phyloP scores from a whole-genome alignment of 352 stramenopile genomes.

The Globisporangium radiosum region DNA sequence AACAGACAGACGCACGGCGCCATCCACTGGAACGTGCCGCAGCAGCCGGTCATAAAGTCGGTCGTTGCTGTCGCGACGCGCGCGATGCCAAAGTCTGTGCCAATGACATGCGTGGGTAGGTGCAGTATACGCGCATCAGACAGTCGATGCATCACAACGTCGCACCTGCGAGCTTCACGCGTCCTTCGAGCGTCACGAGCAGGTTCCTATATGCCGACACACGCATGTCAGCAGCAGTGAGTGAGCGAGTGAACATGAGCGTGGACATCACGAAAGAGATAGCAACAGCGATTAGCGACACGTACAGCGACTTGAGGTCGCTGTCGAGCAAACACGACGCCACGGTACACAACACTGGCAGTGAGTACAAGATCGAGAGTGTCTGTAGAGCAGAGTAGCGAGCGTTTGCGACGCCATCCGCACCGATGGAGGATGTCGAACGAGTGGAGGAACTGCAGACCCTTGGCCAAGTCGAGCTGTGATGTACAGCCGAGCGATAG shows the following conservation, averaged over 20 bases:
- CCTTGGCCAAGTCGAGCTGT: constrained; percentile 59
- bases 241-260: not conserved
- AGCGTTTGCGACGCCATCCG: not conserved
- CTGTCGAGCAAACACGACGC: constrained; percentile 14
- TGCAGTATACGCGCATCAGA: too few relatives aligned
- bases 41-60: constrained; percentile 67
- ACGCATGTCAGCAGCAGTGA: not conserved
- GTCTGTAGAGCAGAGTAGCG: too few relatives aligned
- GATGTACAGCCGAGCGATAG: not conserved
- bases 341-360: not conserved
- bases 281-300: not conserved
- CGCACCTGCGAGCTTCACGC: constrained; percentile 63
- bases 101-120: too few relatives aligned
- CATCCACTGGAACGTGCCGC: constrained; percentile 82
- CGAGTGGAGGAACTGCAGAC: constrained; percentile 70
- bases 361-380: not conserved
- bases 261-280: too few relatives aligned
- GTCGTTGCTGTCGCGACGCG: constrained; percentile 34
- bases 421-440: constrained; percentile 80
- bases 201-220: constrained; percentile 38
- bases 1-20: constrained; percentile 40
- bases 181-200: constrained; percentile 60
- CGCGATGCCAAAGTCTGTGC: constrained; percentile 70
- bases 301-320: constrained; percentile 77
- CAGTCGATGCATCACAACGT: not conserved